phyloP scores from a whole-genome alignment of 2,329 filamentous ascomycete species.

The Orbilia brochopaga region DNA sequence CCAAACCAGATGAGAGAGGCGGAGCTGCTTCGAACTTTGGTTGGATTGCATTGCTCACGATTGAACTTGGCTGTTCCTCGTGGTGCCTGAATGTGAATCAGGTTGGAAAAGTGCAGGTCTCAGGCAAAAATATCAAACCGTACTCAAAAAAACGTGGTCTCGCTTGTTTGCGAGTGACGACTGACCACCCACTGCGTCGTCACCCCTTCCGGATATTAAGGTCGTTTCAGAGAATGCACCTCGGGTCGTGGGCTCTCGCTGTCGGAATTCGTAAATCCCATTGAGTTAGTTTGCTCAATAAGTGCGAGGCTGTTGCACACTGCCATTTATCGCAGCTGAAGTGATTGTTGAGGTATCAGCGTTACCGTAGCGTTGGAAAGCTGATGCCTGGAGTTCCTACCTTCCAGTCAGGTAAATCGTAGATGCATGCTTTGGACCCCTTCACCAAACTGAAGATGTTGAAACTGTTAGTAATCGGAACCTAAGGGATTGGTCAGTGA shows the following conservation, averaged over 20 bases:
- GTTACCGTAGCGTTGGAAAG: constrained; percentile 5
- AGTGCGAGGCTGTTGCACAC: not conserved
- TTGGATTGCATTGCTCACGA: not conserved
- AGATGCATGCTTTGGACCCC: not conserved
- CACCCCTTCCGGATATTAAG: constrained; percentile 24
- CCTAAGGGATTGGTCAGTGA: not conserved
- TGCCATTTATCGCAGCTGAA: not conserved
- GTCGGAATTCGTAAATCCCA: constrained; percentile 6
- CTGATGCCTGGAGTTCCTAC: not conserved
- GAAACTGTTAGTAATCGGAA: not conserved
- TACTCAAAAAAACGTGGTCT: constrained; percentile 45
- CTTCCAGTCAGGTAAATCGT: not conserved
- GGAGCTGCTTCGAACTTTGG: not conserved
- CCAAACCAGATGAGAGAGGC: not conserved
- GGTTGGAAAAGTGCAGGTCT: constrained; percentile 10
- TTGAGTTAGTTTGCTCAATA: not conserved
- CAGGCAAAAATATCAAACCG: not conserved
- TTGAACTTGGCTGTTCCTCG: not conserved
- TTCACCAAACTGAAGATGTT: not conserved
- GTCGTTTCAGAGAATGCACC: constrained; percentile 24
- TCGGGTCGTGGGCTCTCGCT: constrained; percentile 5
- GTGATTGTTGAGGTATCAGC: not conserved
- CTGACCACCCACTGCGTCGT: constrained; percentile 11
- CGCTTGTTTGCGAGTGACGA: constrained; percentile 22
- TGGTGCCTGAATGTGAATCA: constrained; percentile 2